A percentile compares a stretch with the other conserved stretches of the same genome.
Conservation (phyloP, 2,329 filamentous ascomycete species). For the Pseudohalonectria lignicola region DNA sequence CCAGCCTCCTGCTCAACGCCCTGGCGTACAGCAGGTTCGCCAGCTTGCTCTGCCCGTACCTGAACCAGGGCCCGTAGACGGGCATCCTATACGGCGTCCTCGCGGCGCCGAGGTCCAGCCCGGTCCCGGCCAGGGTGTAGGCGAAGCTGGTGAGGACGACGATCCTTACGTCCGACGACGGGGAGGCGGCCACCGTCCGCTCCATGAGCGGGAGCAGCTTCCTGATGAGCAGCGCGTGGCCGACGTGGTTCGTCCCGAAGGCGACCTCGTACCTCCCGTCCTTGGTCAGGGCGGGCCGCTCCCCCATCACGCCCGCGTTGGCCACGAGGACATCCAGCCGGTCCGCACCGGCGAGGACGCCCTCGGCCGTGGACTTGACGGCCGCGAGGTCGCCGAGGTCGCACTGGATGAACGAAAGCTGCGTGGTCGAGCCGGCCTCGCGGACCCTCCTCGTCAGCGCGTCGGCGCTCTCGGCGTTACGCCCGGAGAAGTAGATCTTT, state of each 20-base stretch:
- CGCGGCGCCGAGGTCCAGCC: slow-evolving; percentile 6
- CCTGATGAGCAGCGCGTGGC: slow-evolving; percentile 29
- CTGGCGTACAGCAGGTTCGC: slow-evolving; percentile 19
- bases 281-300: slow-evolving; percentile 19
- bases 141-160: slow-evolving; percentile 6
- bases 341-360: slow-evolving; percentile 15
- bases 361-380: slow-evolving; percentile 25
- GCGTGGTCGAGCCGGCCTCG: not conserved
- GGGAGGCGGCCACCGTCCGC: slow-evolving; percentile 9
- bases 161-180: slow-evolving; percentile 8
- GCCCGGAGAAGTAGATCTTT: slow-evolving; percentile 41
- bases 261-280: slow-evolving; percentile 36
- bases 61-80: slow-evolving; percentile 7
- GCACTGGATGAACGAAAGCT: slow-evolving; percentile 8
- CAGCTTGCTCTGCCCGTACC: slow-evolving; percentile 26
- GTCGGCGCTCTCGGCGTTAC: slow-evolving; percentile 27
- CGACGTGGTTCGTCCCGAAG: slow-evolving; percentile 35
- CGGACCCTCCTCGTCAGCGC: not conserved
- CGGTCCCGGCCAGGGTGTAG: slow-evolving; percentile 8
- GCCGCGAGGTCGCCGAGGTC: slow-evolving; percentile 32
- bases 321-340: slow-evolving; percentile 32
- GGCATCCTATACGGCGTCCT: slow-evolving; percentile 1
- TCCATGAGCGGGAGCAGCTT: slow-evolving; percentile 17
- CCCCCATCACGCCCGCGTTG: slow-evolving; percentile 32
- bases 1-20: slow-evolving; percentile 16